These are phyloP conservation scores for Xylaria flabelliformis DNA, from an alignment of 495 filamentous ascomycete genomes.

Conservation along the genomic window DNA sequence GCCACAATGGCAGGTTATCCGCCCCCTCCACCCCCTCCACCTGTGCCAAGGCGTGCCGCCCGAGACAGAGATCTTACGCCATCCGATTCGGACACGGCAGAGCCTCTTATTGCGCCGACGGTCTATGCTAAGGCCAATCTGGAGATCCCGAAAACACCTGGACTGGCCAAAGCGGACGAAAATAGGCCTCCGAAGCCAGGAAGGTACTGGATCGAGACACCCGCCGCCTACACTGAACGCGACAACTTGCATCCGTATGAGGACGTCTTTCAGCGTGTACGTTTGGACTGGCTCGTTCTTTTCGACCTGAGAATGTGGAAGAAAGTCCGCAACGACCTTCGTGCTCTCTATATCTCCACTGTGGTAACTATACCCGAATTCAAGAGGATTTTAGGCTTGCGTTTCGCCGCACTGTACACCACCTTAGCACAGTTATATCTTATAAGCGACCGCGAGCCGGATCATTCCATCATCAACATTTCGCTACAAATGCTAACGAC, in stretches of 20 bases:
- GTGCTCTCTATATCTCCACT: conserved; percentile 94
- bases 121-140: conserved; percentile 60
- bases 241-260: conserved; percentile 73
- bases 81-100: conserved; percentile 65
- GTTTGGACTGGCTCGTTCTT: conserved; percentile 94
- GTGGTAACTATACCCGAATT: conserved; percentile 94
- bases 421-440: conserved; percentile 92
- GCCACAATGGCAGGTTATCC: conserved; percentile 73
- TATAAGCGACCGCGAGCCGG: conserved; percentile 93
- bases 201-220: conserved; percentile 85
- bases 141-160: conserved; percentile 65
- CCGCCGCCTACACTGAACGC: conserved; percentile 64
- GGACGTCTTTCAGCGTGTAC: conserved; percentile 83
- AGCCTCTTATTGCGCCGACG: conserved; percentile 62
- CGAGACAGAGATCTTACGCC: conserved; percentile 62
- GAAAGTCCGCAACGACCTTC: conserved; percentile 84
- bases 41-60: conserved; percentile 43
- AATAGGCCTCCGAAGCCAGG: conserved; percentile 59
- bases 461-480: conserved; percentile 97
- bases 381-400: conserved; percentile 92
- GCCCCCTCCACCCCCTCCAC: conserved; percentile 61
- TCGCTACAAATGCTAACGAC: conserved; percentile 96
- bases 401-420: conserved; percentile 93
- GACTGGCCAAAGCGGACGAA: conserved; percentile 42
- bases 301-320: conserved; percentile 98